These are phyloP conservation scores for Microbotryum silenes-acaulis DNA, from an alignment of 1,284 basidiomycete genomes.

Conservation along the genomic window DNA sequence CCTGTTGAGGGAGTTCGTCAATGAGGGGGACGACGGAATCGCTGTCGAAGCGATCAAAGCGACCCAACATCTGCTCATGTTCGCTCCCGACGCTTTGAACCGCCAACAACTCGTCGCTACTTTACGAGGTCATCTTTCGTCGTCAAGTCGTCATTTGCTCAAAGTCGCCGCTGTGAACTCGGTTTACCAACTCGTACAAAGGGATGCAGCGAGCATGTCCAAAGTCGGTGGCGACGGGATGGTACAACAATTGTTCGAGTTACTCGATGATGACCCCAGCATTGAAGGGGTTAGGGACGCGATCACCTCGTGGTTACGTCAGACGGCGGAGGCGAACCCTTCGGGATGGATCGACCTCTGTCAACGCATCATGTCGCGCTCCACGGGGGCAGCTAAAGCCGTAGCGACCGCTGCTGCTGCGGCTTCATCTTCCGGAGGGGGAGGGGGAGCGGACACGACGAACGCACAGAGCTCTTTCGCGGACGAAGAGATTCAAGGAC, in stretches of 20 bases:
- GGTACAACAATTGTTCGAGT: slow-evolving; percentile 88
- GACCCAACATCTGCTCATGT: slow-evolving; percentile 93
- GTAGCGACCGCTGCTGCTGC: slow-evolving; percentile 46
- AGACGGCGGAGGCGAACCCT: slow-evolving; percentile 86
- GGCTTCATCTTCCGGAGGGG: slow-evolving; percentile 30
- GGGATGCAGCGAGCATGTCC: slow-evolving; percentile 85
- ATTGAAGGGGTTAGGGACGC: slow-evolving; percentile 92
- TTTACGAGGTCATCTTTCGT: slow-evolving; percentile 68
- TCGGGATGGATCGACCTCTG: slow-evolving; percentile 98
- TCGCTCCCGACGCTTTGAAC: slow-evolving; percentile 73
- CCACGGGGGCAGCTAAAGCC: slow-evolving; percentile 6
- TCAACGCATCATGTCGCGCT: slow-evolving; percentile 84
- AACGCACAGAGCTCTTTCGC: slow-evolving; percentile 8
- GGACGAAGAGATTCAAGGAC: slow-evolving; percentile 36
- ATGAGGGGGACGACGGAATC: slow-evolving; percentile 72
- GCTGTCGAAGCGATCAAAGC: slow-evolving; percentile 91
- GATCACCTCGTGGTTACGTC: slow-evolving; percentile 88
- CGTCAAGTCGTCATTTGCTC: slow-evolving; percentile 58
- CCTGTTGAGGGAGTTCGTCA: slow-evolving; percentile 68
- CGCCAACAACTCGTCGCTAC: slow-evolving; percentile 66
- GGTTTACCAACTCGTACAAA: slow-evolving; percentile 92
- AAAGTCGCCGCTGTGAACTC: slow-evolving; percentile 92
- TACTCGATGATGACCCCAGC: slow-evolving; percentile 87
- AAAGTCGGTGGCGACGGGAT: slow-evolving; percentile 86
- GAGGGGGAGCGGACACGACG: no score